Base-by-base conservation (phyloP, 2,329 filamentous ascomycete species). In the Falciphora oryzae region DNA sequence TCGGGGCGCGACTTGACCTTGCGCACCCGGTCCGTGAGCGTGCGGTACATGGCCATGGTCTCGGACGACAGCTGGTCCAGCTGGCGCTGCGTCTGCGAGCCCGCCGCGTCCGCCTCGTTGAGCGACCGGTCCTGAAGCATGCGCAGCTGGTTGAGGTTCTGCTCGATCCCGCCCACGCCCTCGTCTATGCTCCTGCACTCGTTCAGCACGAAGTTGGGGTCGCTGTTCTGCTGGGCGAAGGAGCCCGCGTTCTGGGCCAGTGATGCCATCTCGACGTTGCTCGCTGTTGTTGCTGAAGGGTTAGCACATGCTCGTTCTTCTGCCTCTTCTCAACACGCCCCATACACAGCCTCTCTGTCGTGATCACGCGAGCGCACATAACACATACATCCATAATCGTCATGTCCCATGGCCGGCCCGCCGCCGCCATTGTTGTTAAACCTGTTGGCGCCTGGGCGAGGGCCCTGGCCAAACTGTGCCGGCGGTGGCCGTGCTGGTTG, bases 1-100 rank as follows among this genome's bases (percentile, higher is more conserved):
- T 93, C 92, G 57, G 89, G 89, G 71, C 89, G 89, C 69, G 88
- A 88, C 83, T 97, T 97, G 79, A 97, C 85, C 67, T 84, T 82
- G 77, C 90, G 91, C 69, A 97, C 88, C 63, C 91, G 89, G 63
- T 89, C 87, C 65, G 90, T 91, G 65, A 98, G 85, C 66, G 84
- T 85, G 67, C 91, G 89, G 81, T 96, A 97, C 64, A 88, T 82
- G 63, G 85, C 85, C 88, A 96, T 96, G 70, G 93, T 94, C 68
- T 94, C 89, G 59, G 88, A 83, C 69, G 88, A 89, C 65, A 93
- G 82, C 65, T 81, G 79, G 68, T 96, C 91, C 68, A 97, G 85
- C 71, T 90, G 84, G 67, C 85, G 85, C 70, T 87, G 85, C 59
- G 85, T 84, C 66, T 85, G 82, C 71, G 88, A 89, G 64, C 87